Evolutionary conservation across 2,329 filamentous ascomycete genomes (phyloP), one percentile per base, ranked within the genome.

Genomic region (Colletotrichum sansevieriae): DNA sequence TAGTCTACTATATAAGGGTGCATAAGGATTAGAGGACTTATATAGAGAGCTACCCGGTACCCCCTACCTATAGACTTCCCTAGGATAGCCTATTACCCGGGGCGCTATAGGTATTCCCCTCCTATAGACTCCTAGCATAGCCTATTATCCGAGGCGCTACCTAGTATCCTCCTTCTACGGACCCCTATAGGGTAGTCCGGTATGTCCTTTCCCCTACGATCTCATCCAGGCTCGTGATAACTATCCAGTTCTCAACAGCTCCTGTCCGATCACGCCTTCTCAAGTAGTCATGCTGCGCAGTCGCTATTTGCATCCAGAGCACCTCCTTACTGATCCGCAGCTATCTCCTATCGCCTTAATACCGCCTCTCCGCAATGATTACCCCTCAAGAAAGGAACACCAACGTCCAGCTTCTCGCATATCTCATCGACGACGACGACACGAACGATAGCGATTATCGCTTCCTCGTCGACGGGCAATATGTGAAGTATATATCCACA

Each of bases 381-480:
- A 46, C 18, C 37, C 33, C 46, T 60, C 37, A 65, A 54, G 52
- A 46, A 37, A 37, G 35, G 35, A 37, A 37, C 35, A 37, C 63
- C 68, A 77, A 74, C 46, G 62, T 77, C 35, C 62, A 65, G 37
- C 71, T 77, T 63, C 73, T 76, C 43, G 73, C 74, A 55, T 74
- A 71, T 59, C 71, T 75, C 13, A 39, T 76, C 20, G 74, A 77
- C 44, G 56, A 62, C 0, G 73, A 74, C 1, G 74, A 74, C 59
- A 65, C 25, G 0, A 13, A 70, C 35, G 67, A 75, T 20, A 75
- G 76, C 67, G 72, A 75, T 47, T 76, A 77, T 54, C 74, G 74
- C 56, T 76, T 77, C 62, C 67, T 76, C 2, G 60, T 76, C 58
- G 71, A 75, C 18, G 66, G 60, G 11, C 57, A 71, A 59, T 67